phyloP scores from a whole-genome alignment of 2,329 filamentous ascomycete genomes.

The Claviceps maximensis region DNA sequence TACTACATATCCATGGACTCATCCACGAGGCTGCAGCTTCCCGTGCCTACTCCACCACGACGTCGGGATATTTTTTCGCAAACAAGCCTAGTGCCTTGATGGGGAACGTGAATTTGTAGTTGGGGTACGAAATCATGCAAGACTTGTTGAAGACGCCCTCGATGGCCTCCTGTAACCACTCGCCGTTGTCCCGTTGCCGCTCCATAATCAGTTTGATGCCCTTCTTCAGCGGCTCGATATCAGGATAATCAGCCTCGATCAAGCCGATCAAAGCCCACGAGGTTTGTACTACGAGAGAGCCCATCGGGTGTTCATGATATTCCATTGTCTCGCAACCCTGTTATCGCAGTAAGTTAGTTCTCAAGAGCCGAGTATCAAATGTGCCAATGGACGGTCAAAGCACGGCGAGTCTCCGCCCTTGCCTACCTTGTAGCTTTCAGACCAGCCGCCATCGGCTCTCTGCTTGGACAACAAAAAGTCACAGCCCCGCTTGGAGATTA shows the following conservation, averaged over 20 bases:
- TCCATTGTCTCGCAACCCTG: slow-evolving; percentile 63
- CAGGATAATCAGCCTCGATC: slow-evolving; percentile 69
- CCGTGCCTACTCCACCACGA: slow-evolving; percentile 27
- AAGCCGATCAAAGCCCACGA: slow-evolving; percentile 78
- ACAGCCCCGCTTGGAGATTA: slow-evolving; percentile 60
- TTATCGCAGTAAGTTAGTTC: slow-evolving; percentile 8
- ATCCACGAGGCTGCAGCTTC: not conserved
- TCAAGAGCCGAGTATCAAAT: not conserved
- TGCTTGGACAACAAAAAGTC: slow-evolving; percentile 79
- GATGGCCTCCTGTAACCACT: slow-evolving; percentile 91
- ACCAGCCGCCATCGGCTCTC: slow-evolving; percentile 86
- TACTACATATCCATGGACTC: not conserved
- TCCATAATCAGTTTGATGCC: slow-evolving; percentile 73
- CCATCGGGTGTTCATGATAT: slow-evolving; percentile 60
- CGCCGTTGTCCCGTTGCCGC: slow-evolving; percentile 75
- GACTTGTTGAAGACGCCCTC: slow-evolving; percentile 98
- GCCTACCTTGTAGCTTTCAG: slow-evolving; percentile 68
- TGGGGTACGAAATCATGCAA: slow-evolving; percentile 98
- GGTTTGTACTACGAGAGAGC: slow-evolving; percentile 86
- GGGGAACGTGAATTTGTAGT: slow-evolving; percentile 95
- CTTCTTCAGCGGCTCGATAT: slow-evolving; percentile 56
- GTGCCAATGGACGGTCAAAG: too few relatives aligned
- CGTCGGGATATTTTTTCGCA: slow-evolving; percentile 55
- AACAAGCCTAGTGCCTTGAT: slow-evolving; percentile 92
- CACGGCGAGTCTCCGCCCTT: not conserved